Evolutionary conservation across 202 grass and related monocot species (phyloP).

Genomic region (Setaria viridis): DNA sequence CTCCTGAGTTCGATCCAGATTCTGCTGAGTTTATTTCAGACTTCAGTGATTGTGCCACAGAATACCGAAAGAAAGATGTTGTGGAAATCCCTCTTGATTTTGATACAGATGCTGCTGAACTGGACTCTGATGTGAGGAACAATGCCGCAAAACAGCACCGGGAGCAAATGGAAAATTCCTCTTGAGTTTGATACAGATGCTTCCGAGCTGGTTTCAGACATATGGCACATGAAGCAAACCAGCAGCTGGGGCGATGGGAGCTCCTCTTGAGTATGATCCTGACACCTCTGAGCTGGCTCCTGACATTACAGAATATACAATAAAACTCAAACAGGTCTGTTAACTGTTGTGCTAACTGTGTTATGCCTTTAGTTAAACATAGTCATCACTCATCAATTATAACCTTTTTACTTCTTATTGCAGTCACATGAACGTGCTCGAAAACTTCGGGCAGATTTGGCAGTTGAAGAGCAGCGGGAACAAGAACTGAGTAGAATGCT

Average conservation of each 20-base stretch:
- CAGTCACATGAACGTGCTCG: constrained; percentile 79
- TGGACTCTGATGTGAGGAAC: constrained; percentile 55
- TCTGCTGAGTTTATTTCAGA: constrained; percentile 64
- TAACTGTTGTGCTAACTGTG: constrained; percentile 8
- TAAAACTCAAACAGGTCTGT: constrained; percentile 78
- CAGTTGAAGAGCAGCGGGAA: constrained; percentile 82
- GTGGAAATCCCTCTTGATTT: constrained; percentile 50
- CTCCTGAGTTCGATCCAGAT: constrained; percentile 67
- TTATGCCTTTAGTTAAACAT: constrained; percentile 8
- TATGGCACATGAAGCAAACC: not conserved
- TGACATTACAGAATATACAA: constrained; percentile 77
- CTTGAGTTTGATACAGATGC: constrained; percentile 32
- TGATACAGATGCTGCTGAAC: constrained; percentile 54
- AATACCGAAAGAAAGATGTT: constrained; percentile 47
- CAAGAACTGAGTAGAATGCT: constrained; percentile 89
- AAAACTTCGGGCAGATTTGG: constrained; percentile 80
- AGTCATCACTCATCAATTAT: not conserved
- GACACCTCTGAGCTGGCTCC: constrained; percentile 55
- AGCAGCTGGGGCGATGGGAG: constrained; percentile 6
- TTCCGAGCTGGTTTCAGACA: constrained; percentile 14
- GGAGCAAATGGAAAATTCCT: constrained; percentile 37
- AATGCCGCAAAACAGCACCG: constrained; percentile 50
- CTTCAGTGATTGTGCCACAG: constrained; percentile 61
- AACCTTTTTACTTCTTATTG: constrained; percentile 44
- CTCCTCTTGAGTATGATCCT: constrained; percentile 50